These are phyloP conservation scores for Colletotrichum sansevieriae DNA, from an alignment of 2,329 filamentous ascomycete species.

Conservation along the genomic window DNA sequence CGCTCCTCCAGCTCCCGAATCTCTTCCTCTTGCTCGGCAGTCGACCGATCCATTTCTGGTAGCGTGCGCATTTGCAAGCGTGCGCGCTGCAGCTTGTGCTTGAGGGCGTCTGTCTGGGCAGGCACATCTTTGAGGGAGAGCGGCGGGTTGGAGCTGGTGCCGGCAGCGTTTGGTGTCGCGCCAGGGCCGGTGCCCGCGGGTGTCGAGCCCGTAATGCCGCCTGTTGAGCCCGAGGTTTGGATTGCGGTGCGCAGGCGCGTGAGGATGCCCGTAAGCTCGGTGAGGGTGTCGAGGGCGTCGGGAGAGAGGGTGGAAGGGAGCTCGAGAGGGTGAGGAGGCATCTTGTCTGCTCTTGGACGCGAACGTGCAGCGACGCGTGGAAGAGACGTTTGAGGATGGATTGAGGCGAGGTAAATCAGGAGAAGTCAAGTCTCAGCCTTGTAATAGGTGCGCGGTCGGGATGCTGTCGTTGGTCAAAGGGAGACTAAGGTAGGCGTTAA, in stretches of 20 bases:
- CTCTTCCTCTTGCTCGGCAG: slow-evolving; percentile 79
- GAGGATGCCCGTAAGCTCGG: slow-evolving; percentile 83
- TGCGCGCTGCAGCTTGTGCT: slow-evolving; percentile 86
- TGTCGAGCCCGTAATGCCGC: slow-evolving; percentile 56
- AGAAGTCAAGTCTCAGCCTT: slow-evolving; percentile 18
- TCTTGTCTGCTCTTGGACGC: not conserved
- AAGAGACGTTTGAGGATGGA: not conserved
- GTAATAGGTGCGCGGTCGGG: slow-evolving; percentile 14
- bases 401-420: not conserved
- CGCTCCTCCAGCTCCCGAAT: slow-evolving; percentile 74
- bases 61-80: slow-evolving; percentile 73
- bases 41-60: slow-evolving; percentile 76
- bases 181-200: slow-evolving; percentile 47
- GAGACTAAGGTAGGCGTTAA: slow-evolving; percentile 20
- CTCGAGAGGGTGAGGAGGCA: slow-evolving; percentile 57
- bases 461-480: slow-evolving; percentile 15
- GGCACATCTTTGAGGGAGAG: slow-evolving; percentile 80
- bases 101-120: slow-evolving; percentile 81
- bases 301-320: slow-evolving; percentile 78
- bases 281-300: slow-evolving; percentile 87
- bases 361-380: not conserved
- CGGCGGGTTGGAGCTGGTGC: slow-evolving; percentile 50
- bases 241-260: slow-evolving; percentile 74
- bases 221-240: slow-evolving; percentile 53
- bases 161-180: slow-evolving; percentile 48